Conservation (phyloP, 2,329 filamentous ascomycete species). For the Pseudogymnoascus sp. region DNA sequence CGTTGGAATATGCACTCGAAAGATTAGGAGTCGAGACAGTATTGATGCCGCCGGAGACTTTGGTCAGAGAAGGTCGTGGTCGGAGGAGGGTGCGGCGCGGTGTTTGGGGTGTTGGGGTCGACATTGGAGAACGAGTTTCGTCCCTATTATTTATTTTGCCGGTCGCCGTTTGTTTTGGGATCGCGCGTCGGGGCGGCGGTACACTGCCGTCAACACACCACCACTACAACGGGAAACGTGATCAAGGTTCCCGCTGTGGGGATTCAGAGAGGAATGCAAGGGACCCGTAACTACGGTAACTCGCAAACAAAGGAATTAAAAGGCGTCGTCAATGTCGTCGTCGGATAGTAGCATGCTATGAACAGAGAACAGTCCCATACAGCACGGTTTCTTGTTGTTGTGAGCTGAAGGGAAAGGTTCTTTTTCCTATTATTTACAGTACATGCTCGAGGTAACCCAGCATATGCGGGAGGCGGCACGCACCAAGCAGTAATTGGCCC, state of each 20-base stretch:
- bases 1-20: conserved; percentile 29
- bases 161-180: conserved; percentile 6
- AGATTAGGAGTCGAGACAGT: conserved; percentile 53
- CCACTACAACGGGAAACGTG: conserved; percentile 8
- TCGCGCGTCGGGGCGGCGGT: conserved; percentile 10
- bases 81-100: conserved; percentile 28
- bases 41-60: conserved; percentile 29
- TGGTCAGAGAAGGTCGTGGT: conserved; percentile 25
- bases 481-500: conserved; percentile 9
- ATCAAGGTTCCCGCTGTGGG: not conserved
- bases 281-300: conserved; percentile 1
- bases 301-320: not conserved
- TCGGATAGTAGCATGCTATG: not conserved
- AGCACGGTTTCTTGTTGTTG: not conserved
- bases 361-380: not conserved
- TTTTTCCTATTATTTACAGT: conserved; percentile 4
- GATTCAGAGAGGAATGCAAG: not conserved
- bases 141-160: conserved; percentile 11
- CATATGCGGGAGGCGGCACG: conserved; percentile 4
- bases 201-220: conserved; percentile 5
- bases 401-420: not conserved
- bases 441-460: conserved; percentile 2
- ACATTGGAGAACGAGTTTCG: conserved; percentile 15
- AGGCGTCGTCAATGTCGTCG: not conserved
- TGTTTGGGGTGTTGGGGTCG: conserved; percentile 18